Conservation (phyloP, 2,329 filamentous ascomycete genomes). For the Anthostomella pinea region DNA sequence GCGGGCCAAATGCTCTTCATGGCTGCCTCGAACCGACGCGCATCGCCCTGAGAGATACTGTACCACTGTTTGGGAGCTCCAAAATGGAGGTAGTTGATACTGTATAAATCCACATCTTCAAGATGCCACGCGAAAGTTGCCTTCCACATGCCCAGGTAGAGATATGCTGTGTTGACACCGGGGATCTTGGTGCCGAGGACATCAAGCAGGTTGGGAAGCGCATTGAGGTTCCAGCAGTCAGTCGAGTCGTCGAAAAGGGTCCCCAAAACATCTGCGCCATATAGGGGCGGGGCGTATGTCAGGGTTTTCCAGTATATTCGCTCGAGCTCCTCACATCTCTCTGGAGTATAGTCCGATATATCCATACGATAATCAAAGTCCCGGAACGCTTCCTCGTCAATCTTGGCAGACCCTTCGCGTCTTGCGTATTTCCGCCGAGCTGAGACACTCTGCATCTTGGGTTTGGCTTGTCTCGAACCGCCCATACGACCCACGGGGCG, state of each 20-base stretch:
- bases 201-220: constrained; percentile 88
- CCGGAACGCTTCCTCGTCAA: constrained; percentile 89
- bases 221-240: constrained; percentile 89
- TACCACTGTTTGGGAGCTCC: constrained; percentile 99
- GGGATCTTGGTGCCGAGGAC: constrained; percentile 93
- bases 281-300: constrained; percentile 91
- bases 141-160: constrained; percentile 99
- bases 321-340: constrained; percentile 92
- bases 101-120: constrained; percentile 98
- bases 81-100: constrained; percentile 99
- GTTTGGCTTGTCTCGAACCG: constrained; percentile 48
- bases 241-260: constrained; percentile 88
- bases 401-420: constrained; percentile 70
- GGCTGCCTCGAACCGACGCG: constrained; percentile 84
- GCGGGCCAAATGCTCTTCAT: constrained; percentile 96
- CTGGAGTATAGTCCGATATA: constrained; percentile 81
- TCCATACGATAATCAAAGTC: constrained; percentile 89
- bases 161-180: constrained; percentile 95
- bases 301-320: constrained; percentile 96
- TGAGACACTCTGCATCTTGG: constrained; percentile 72
- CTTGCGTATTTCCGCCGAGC: constrained; percentile 84
- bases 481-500: constrained; percentile 47
- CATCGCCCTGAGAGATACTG: constrained; percentile 94
- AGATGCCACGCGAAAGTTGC: constrained; percentile 99
- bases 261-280: constrained; percentile 94